Percentiles rank a stretch among this genome's conserved stretches.
Conservation (phyloP, 495 filamentous ascomycete species). For the Jackrogersella minutella region DNA sequence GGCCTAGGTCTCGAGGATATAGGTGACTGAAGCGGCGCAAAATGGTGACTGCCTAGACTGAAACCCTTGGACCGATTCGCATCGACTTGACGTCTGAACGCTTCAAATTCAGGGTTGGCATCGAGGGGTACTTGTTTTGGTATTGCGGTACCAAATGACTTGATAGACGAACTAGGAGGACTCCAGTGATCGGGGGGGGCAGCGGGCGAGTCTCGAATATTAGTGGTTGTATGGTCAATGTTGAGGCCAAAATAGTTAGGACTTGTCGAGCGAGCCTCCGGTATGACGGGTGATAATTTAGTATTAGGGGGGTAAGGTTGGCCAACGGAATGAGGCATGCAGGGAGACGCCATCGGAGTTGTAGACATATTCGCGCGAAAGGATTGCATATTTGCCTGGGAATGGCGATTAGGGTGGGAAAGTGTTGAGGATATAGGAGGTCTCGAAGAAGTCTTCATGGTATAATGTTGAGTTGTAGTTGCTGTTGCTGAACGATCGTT, state of each 20-base stretch:
- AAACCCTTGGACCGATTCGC: conserved; percentile 61
- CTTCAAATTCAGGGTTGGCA: conserved; percentile 79
- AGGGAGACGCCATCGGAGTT: conserved; percentile 56
- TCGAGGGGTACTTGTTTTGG: conserved; percentile 74
- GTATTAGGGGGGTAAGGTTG: conserved; percentile 49
- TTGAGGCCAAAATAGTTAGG: conserved; percentile 85
- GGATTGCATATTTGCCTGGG: conserved; percentile 51
- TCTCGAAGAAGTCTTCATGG: conserved; percentile 58
- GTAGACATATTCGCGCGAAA: conserved; percentile 48
- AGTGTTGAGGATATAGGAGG: conserved; percentile 47
- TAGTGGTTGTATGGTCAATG: conserved; percentile 62
- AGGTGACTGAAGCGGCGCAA: conserved; percentile 48
- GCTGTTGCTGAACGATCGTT: conserved; percentile 44
- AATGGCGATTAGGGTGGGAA: conserved; percentile 47
- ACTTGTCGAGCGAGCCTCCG: conserved; percentile 61
- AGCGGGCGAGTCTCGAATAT: conserved; percentile 66
- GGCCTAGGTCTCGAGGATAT: conserved; percentile 48
- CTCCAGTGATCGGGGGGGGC: conserved; percentile 76
- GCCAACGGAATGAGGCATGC: conserved; percentile 53
- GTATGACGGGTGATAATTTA: conserved; percentile 46
- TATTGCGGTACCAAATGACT: conserved; percentile 71
- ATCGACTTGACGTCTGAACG: conserved; percentile 75
- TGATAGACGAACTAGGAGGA: conserved; percentile 69
- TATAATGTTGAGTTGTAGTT: conserved; percentile 46
- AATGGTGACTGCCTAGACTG: conserved; percentile 58